These are phyloP conservation scores for Trametes maxima DNA, from an alignment of 768 basidiomycete species.

Conservation along the genomic window DNA sequence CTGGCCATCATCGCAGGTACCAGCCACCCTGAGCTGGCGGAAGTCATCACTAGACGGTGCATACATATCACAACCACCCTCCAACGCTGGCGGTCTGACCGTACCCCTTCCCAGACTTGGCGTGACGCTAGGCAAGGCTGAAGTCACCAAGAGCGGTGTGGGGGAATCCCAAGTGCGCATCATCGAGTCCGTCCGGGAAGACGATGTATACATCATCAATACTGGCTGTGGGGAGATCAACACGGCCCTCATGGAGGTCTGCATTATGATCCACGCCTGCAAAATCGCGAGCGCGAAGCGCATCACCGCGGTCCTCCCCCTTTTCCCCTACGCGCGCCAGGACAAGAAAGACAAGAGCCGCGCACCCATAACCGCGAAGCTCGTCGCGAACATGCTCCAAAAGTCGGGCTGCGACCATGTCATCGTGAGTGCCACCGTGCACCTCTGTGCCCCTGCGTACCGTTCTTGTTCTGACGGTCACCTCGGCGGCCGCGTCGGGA, in stretches of 20 bases:
- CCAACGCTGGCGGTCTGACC: background rate
- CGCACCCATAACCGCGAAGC: constrained; percentile 96
- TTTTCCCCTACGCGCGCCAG: constrained; percentile 96
- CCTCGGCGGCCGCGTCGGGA: background rate
- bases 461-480: constrained; percentile 16
- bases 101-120: constrained; percentile 66
- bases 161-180: constrained; percentile 93
- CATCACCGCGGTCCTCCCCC: constrained; percentile 97
- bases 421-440: constrained; percentile 64
- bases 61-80: constrained; percentile 20
- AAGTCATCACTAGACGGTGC: constrained; percentile 91
- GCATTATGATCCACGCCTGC: constrained; percentile 99
- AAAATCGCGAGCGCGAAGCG: constrained; percentile 98
- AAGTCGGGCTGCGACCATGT: constrained; percentile 95
- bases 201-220: constrained; percentile 99
- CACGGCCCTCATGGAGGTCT: constrained; percentile 95
- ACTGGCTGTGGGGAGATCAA: constrained; percentile 87
- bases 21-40: constrained; percentile 93
- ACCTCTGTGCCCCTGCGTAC: background rate
- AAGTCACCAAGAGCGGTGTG: constrained; percentile 85
- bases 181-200: constrained; percentile 93
- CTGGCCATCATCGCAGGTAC: constrained; percentile 58
- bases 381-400: constrained; percentile 97
- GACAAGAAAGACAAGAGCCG: constrained; percentile 99
- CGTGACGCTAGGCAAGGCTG: constrained; percentile 82